phyloP scores from a whole-genome alignment of 2,329 filamentous ascomycete species.

The Penicillium paneum region DNA sequence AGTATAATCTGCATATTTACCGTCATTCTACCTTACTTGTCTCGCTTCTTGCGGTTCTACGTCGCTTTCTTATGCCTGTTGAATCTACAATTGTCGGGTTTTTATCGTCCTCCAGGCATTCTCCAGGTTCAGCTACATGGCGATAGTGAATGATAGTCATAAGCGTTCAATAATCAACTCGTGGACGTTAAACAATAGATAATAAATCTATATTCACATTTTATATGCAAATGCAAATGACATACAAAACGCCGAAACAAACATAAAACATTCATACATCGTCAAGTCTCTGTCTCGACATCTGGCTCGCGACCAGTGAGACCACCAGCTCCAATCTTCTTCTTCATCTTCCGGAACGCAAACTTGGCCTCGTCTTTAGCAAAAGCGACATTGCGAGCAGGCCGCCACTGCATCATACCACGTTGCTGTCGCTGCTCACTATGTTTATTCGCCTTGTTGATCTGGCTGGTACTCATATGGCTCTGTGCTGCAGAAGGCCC shows the following conservation, averaged over 20 bases:
- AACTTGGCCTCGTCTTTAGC: conserved; percentile 83
- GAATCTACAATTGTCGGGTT: too few species aligned
- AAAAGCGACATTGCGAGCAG: conserved; percentile 79
- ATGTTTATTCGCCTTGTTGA: conserved; percentile 40
- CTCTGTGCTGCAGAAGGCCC: conserved; percentile 16
- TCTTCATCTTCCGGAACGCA: conserved; percentile 70
- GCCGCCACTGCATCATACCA: conserved; percentile 93
- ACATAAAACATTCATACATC: not conserved
- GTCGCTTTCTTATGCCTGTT: too few species aligned
- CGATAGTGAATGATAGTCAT: not conserved
- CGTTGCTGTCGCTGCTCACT: conserved; percentile 77
- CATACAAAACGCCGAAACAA: not conserved
- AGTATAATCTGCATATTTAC: too few species aligned
- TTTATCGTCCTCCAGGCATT: too few species aligned
- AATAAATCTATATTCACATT: not conserved
- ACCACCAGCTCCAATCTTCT: conserved; percentile 63
- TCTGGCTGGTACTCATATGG: conserved; percentile 14
- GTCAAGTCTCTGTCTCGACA: conserved; percentile 69
- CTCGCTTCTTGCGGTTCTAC: too few species aligned
- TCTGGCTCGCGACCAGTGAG: conserved; percentile 80
- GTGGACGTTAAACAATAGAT: not conserved
- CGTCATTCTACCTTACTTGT: too few species aligned
- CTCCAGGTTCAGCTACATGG: not conserved
- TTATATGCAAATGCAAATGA: not conserved
- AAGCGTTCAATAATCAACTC: not conserved